These are phyloP conservation scores for Corynascus novoguineensis DNA, from an alignment of 495 filamentous ascomycete genomes.

Conservation along the genomic window DNA sequence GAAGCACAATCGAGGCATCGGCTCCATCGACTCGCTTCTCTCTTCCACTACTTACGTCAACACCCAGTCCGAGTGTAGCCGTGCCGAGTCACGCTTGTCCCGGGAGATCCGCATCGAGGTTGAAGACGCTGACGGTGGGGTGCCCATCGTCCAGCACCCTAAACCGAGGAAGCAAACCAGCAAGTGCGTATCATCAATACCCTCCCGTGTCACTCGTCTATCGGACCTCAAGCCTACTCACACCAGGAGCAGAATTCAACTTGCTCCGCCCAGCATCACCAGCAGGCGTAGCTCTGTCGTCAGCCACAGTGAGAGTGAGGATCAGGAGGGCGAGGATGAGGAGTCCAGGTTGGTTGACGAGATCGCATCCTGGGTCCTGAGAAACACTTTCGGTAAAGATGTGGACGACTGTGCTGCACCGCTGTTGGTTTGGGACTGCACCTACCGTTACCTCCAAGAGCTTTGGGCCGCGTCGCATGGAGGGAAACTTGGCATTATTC, in stretches of 20 bases:
- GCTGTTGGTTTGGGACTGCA: conserved; percentile 29
- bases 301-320: conserved; percentile 11
- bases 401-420: conserved; percentile 29
- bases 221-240: neutral
- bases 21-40: conserved; percentile 31
- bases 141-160: neutral
- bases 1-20: conserved; percentile 25
- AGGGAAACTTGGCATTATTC: conserved; percentile 16
- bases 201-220: neutral
- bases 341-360: conserved; percentile 24
- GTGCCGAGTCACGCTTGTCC: conserved; percentile 28
- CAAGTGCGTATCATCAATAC: conserved; percentile 3
- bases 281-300: conserved; percentile 4
- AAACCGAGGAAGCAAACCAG: conserved; percentile 1
- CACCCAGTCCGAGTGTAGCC: conserved; percentile 31
- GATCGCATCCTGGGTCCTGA: conserved; percentile 27
- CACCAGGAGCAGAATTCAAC: conserved; percentile 4
- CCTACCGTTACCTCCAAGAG: conserved; percentile 26
- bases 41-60: conserved; percentile 32
- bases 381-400: conserved; percentile 27
- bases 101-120: conserved; percentile 19
- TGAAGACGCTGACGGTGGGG: conserved; percentile 15
- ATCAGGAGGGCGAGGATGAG: conserved; percentile 15
- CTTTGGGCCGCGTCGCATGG: conserved; percentile 20
- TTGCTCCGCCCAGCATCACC: conserved; percentile 9